Percentiles rank a stretch among this genome's conserved stretches.
These are phyloP conservation scores for Reutealis trisperma DNA, from an alignment of 345 rosid genomes.

Conservation along the genomic window DNA sequence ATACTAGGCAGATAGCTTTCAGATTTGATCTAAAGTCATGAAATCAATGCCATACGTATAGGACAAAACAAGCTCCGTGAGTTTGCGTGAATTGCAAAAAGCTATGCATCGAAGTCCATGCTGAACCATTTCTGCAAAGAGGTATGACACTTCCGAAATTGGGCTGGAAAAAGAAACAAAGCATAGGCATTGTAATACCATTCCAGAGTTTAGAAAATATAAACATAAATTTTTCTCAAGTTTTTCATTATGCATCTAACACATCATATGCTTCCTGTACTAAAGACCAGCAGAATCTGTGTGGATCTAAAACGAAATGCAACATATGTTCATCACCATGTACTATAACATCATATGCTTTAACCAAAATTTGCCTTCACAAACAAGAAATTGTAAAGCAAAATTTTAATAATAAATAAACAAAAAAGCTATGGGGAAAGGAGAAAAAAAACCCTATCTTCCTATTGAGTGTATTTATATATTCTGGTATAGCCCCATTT, in stretches of 20 bases:
- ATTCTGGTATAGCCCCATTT: neutral
- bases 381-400: neutral
- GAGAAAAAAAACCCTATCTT: neutral
- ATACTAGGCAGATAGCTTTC: conserved; percentile 1
- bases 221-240: neutral
- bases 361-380: neutral
- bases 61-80: conserved; percentile 82
- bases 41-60: conserved; percentile 61
- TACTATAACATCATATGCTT: neutral
- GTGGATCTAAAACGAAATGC: neutral
- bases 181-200: conserved; percentile 9
- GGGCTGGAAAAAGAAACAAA: conserved; percentile 55
- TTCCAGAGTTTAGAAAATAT: conserved; percentile 5
- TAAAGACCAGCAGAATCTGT: neutral
- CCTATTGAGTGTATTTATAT: neutral
- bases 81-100: conserved; percentile 88
- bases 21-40: conserved; percentile 4
- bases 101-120: conserved; percentile 97
- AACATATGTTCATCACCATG: neutral
- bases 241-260: conserved; percentile 1
- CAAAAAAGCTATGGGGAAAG: neutral
- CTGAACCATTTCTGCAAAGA: conserved; percentile 94
- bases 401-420: neutral
- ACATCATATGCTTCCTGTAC: neutral
- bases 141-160: conserved; percentile 66